Evolutionary conservation across 2,329 filamentous ascomycete species (phyloP).

Genomic region (Eutypella sp.): DNA sequence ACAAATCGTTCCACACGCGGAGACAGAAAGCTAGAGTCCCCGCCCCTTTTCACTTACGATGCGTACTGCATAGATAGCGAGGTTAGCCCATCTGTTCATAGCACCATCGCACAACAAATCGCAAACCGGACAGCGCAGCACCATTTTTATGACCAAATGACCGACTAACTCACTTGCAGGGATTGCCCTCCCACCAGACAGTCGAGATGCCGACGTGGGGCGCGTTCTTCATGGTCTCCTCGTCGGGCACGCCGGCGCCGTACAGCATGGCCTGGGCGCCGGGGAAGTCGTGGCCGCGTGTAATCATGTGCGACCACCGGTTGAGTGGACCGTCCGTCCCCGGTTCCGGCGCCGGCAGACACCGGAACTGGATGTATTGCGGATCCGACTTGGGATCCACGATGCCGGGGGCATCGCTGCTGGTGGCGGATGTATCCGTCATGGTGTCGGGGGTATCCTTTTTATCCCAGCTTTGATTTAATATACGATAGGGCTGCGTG

Average conservation of each 20-base stretch:
- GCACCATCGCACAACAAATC: not conserved
- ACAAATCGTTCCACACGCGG: too few relatives aligned
- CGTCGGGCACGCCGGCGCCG: conserved; percentile 79
- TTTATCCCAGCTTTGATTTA: too few relatives aligned
- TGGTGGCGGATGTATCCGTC: conserved; percentile 15
- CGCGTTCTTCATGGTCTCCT: conserved; percentile 80
- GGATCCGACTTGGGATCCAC: conserved; percentile 39
- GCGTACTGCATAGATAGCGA: conserved; percentile 19
- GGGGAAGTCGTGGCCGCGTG: conserved; percentile 82
- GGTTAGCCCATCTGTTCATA: too few relatives aligned
- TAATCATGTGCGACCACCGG: conserved; percentile 78
- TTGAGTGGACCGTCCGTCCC: conserved; percentile 64
- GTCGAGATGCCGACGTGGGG: conserved; percentile 88
- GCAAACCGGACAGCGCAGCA: not conserved
- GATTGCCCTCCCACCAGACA: conserved; percentile 97
- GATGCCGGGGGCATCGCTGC: conserved; percentile 17
- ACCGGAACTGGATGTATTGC: conserved; percentile 51
- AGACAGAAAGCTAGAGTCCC: not conserved
- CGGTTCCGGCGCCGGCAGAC: conserved; percentile 37
- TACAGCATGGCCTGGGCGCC: conserved; percentile 96
- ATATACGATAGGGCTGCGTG: not conserved
- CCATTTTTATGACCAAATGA: not conserved
- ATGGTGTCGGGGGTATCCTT: conserved; percentile 8
- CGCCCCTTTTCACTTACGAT: conserved; percentile 18
- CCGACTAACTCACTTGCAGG: conserved; percentile 69